phyloP scores from a whole-genome alignment of 805 yeast genomes.

The Wickerhamiella qilinensis region DNA sequence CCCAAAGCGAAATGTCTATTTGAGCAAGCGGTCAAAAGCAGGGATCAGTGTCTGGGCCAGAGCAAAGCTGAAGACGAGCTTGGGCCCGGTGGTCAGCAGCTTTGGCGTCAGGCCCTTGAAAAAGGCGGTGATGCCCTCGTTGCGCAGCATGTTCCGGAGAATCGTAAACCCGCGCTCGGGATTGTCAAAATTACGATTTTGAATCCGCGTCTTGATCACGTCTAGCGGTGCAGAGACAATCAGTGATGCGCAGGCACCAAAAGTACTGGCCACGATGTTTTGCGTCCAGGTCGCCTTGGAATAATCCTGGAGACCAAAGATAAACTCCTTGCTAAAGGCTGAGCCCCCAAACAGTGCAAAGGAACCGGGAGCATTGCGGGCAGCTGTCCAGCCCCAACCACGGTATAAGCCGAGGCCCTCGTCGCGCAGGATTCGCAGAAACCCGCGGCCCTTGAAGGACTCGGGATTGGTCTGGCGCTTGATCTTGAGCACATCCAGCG shows the following conservation, averaged over 20 bases:
- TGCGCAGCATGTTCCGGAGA: conserved; percentile 79
- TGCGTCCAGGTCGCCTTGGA: conserved; percentile 86
- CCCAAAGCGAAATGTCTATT: conserved; percentile 2
- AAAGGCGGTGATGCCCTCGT: conserved; percentile 80
- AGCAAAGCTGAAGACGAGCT: conserved; percentile 94
- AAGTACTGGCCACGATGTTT: conserved; percentile 85
- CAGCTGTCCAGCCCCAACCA: conserved; percentile 99
- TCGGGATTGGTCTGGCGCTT: conserved; percentile 99
- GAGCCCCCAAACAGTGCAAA: conserved; percentile 97
- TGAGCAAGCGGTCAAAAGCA: conserved; percentile 66
- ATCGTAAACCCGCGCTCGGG: conserved; percentile 90
- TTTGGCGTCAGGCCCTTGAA: conserved; percentile 96
- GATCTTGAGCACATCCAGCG: conserved; percentile 90
- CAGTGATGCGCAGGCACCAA: conserved; percentile 93
- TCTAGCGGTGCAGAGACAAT: conserved; percentile 96
- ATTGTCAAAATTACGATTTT: conserved; percentile 87
- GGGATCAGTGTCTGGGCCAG: conserved; percentile 95
- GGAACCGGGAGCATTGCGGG: conserved; percentile 98
- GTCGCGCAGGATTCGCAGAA: conserved; percentile 65
- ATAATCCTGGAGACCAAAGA: conserved; percentile 74
- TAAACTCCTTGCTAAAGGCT: conserved; percentile 95
- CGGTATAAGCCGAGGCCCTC: conserved; percentile 90
- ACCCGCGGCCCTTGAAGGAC: conserved; percentile 96
- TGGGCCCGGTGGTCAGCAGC: conserved; percentile 93
- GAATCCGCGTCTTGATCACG: conserved; percentile 95